These are phyloP conservation scores for Angomonas deanei DNA, from an alignment of 208 protist species.

Conservation along the genomic window DNA sequence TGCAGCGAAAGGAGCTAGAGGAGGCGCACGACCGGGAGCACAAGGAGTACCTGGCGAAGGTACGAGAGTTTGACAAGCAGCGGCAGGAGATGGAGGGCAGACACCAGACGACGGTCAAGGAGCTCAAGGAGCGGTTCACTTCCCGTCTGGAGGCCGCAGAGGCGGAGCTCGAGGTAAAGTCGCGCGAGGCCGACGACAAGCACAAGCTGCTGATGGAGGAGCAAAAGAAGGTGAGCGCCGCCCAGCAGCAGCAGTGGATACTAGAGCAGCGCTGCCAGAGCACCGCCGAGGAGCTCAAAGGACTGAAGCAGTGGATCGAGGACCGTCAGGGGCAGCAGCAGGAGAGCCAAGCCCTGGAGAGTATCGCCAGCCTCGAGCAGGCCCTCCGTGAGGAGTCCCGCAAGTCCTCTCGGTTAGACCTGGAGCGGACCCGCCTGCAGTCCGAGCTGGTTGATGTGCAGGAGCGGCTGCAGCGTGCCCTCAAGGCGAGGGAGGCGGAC, in stretches of 20 bases:
- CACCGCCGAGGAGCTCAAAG: constrained; percentile 19
- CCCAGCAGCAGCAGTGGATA: constrained; percentile 26
- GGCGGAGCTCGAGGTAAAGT: constrained; percentile 27
- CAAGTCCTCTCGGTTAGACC: constrained; percentile 29
- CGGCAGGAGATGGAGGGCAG: constrained; percentile 27
- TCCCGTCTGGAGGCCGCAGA: constrained; percentile 46
- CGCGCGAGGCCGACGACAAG: constrained; percentile 17
- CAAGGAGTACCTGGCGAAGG: constrained; percentile 46
- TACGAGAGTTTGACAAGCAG: constrained; percentile 40
- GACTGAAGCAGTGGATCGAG: constrained; percentile 11
- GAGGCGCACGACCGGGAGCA: constrained; percentile 55
- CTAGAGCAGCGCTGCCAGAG: constrained; percentile 26
- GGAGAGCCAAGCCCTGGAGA: constrained; percentile 25
- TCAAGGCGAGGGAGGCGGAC: constrained; percentile 38
- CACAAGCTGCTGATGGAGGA: constrained; percentile 13
- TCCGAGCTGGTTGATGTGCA: constrained; percentile 45
- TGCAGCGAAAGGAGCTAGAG: constrained; percentile 44
- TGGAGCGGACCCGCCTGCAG: constrained; percentile 62
- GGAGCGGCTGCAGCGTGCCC: constrained; percentile 44
- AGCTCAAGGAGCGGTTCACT: constrained; percentile 34
- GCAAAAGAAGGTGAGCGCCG: constrained; percentile 23
- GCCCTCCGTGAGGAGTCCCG: constrained; percentile 43
- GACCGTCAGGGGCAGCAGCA: constrained; percentile 14
- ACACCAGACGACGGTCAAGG: constrained; percentile 14
- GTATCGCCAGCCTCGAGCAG: constrained; percentile 42